phyloP scores from a whole-genome alignment of 2,329 filamentous ascomycete genomes.

The Cladosporium oxysporum region DNA sequence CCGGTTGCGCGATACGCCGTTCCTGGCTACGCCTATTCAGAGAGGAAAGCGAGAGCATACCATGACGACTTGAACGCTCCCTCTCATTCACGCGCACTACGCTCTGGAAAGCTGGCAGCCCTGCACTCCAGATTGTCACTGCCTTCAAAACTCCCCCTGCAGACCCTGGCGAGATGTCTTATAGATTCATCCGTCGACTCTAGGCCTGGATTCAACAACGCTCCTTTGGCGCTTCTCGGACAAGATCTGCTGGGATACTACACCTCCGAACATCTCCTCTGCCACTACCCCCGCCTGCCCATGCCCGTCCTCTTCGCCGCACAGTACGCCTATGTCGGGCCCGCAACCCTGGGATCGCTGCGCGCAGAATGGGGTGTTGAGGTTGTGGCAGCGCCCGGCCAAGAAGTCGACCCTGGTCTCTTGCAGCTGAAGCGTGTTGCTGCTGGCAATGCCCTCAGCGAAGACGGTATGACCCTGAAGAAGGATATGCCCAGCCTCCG shows the following conservation, averaged over 20 bases:
- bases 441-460: constrained; percentile 44
- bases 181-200: constrained; percentile 83
- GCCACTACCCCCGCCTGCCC: constrained; percentile 86
- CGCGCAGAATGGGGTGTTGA: constrained; percentile 91
- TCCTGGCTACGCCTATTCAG: not conserved
- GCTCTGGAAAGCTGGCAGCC: constrained; percentile 86
- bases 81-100: constrained; percentile 49
- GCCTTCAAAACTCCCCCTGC: constrained; percentile 75
- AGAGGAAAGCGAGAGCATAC: not conserved
- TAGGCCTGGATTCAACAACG: constrained; percentile 83
- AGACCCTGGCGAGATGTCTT: constrained; percentile 83
- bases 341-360: constrained; percentile 70
- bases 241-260: constrained; percentile 84
- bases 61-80: constrained; percentile 29
- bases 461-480: constrained; percentile 30
- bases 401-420: constrained; percentile 87
- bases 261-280: constrained; percentile 82
- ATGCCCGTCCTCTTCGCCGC: constrained; percentile 84
- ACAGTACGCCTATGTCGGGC: constrained; percentile 80
- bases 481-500: constrained; percentile 34
- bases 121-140: constrained; percentile 87
- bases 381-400: constrained; percentile 78
- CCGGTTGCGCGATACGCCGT: not conserved
- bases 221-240: constrained; percentile 77
- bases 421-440: constrained; percentile 70